phyloP scores from a whole-genome alignment of 2,329 filamentous ascomycete genomes.

The Hawksworthiomyces lignivorus region DNA sequence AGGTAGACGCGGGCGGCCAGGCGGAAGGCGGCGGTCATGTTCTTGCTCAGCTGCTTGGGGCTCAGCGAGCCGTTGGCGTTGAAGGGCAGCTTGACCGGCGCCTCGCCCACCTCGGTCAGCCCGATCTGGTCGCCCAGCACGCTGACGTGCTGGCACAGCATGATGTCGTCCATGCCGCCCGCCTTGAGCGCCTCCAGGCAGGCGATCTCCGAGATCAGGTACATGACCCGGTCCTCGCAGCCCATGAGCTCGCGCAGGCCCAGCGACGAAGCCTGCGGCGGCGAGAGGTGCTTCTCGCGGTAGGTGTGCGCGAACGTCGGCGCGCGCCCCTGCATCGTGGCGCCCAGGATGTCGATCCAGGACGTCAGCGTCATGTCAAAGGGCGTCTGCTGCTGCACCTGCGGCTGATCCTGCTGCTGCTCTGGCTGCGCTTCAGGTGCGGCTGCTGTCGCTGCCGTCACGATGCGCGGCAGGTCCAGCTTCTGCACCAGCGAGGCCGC shows the following conservation, averaged over 20 bases:
- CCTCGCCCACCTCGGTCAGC: constrained; percentile 62
- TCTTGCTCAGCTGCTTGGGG: constrained; percentile 75
- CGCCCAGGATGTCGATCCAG: constrained; percentile 96
- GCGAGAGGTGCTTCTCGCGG: constrained; percentile 80
- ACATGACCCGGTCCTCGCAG: constrained; percentile 96
- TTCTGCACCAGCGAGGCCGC: constrained; percentile 78
- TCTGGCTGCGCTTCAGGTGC: neutral
- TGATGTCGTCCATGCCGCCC: constrained; percentile 75
- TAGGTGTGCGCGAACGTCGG: constrained; percentile 93
- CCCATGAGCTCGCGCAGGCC: constrained; percentile 93
- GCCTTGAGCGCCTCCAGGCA: constrained; percentile 86
- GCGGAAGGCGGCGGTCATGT: constrained; percentile 87
- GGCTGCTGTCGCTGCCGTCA: constrained; percentile 25
- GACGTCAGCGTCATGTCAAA: constrained; percentile 94
- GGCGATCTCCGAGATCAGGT: constrained; percentile 93
- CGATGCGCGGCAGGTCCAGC: constrained; percentile 66
- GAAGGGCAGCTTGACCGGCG: constrained; percentile 51
- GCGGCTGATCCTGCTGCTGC: constrained; percentile 19
- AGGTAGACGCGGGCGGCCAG: constrained; percentile 90
- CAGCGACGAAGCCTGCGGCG: constrained; percentile 47
- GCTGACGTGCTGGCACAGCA: constrained; percentile 81
- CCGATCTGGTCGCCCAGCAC: constrained; percentile 83
- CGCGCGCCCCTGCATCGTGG: constrained; percentile 80
- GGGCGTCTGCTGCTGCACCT: constrained; percentile 55
- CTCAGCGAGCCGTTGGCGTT: constrained; percentile 67